Percentiles rank a stretch among this genome's conserved stretches.
Conservation (phyloP, 78 protist species). For the Monosiga brevicollis region DNA sequence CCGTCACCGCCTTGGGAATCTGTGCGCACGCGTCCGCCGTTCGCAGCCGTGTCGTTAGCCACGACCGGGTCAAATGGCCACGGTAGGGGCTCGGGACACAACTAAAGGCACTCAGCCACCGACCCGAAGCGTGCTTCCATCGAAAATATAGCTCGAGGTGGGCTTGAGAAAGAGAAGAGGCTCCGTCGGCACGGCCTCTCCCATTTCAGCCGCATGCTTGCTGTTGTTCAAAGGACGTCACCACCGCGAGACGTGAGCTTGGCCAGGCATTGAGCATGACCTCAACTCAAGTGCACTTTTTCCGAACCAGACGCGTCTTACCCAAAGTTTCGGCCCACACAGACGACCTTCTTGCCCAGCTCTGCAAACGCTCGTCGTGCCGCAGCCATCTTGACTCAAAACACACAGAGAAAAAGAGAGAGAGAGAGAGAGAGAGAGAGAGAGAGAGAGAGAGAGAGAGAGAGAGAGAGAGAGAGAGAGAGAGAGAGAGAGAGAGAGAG, state of each 20-base stretch:
- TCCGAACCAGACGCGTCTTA: neutral
- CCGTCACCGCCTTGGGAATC: neutral
- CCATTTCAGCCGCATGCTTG: conserved; percentile 30
- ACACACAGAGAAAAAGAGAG: too few relatives aligned
- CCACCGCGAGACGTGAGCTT: neutral
- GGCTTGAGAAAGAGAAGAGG: conserved; percentile 44
- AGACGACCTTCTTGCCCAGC: neutral
- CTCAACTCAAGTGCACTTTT: neutral
- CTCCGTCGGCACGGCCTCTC: conserved; percentile 4
- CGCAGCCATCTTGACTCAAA: too few relatives aligned
- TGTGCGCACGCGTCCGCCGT: neutral
- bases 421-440: too few relatives aligned
- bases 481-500: too few relatives aligned
- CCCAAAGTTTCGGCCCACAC: conserved; percentile 3
- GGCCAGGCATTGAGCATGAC: neutral
- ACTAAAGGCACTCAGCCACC: neutral
- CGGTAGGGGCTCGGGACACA: neutral
- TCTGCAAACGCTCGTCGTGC: neutral
- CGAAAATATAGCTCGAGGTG: neutral
- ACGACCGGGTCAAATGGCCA: neutral
- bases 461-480: too few relatives aligned
- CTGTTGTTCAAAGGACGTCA: neutral
- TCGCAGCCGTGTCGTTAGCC: neutral
- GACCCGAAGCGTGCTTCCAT: neutral
- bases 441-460: too few relatives aligned